phyloP scores from a whole-genome alignment of 169 alveolate genomes.

The Hepatocystis sp. region DNA sequence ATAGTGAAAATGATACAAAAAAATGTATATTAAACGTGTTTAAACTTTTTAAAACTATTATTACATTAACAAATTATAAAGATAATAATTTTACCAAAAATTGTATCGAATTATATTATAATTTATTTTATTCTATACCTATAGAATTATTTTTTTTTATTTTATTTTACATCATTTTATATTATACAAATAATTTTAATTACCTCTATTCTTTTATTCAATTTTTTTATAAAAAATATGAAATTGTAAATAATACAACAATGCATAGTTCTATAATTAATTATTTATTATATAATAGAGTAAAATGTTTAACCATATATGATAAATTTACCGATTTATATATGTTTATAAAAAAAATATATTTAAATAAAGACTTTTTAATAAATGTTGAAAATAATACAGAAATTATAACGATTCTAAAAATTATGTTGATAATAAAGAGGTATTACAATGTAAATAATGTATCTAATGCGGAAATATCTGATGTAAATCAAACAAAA shows the following conservation, averaged over 20 bases:
- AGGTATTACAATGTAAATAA: too few relatives aligned
- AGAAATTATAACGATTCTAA: slow-evolving; percentile 4
- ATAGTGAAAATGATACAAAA: slow-evolving; percentile 13
- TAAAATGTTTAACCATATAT: slow-evolving; percentile 26
- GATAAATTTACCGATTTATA: slow-evolving; percentile 30
- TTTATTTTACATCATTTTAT: slow-evolving; percentile 48
- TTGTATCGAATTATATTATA: slow-evolving; percentile 51
- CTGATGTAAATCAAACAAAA: too few relatives aligned
- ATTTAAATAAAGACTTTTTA: neutral
- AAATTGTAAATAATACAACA: neutral
- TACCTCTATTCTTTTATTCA: slow-evolving; percentile 19
- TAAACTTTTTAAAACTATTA: slow-evolving; percentile 25
- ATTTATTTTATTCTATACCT: slow-evolving; percentile 27
- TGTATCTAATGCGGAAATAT: too few relatives aligned
- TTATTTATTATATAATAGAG: slow-evolving; percentile 17
- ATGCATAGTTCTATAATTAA: neutral
- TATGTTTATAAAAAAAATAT: slow-evolving; percentile 19
- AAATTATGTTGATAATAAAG: slow-evolving; percentile 9
- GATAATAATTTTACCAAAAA: slow-evolving; percentile 59
- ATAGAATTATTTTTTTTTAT: slow-evolving; percentile 28
- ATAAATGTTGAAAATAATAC: neutral
- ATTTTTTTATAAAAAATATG: slow-evolving; percentile 10
- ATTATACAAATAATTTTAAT: slow-evolving; percentile 25
- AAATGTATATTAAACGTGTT: slow-evolving; percentile 26
- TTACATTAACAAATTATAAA: slow-evolving; percentile 21